These are phyloP conservation scores for Clarireedia monteithiana DNA, from an alignment of 2,329 filamentous ascomycete genomes.

Conservation along the genomic window DNA sequence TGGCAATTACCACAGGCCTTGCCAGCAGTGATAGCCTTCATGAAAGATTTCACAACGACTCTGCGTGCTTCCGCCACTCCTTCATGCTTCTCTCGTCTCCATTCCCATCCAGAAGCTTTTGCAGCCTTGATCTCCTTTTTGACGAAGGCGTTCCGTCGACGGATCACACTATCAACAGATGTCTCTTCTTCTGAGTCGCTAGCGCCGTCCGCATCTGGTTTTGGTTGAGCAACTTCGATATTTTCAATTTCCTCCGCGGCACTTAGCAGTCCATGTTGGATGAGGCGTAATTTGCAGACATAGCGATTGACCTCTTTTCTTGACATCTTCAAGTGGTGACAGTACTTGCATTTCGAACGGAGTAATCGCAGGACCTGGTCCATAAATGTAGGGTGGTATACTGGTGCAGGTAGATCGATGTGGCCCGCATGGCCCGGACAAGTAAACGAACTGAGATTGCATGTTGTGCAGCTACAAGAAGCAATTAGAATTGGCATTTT, in stretches of 20 bases:
- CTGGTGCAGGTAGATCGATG: conserved; percentile 85
- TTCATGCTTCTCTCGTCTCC: conserved; percentile 62
- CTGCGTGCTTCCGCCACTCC: conserved; percentile 71
- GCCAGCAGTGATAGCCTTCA: conserved; percentile 61
- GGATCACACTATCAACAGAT: conserved; percentile 40
- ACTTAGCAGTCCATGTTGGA: conserved; percentile 75
- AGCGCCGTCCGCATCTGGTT: conserved; percentile 17
- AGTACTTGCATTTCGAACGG: conserved; percentile 84
- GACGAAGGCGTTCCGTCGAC: conserved; percentile 59
- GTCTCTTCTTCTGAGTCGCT: conserved; percentile 30
- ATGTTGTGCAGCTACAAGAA: conserved; percentile 72
- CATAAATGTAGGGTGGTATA: conserved; percentile 96
- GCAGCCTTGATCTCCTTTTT: conserved; percentile 60
- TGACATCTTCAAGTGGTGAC: conserved; percentile 76
- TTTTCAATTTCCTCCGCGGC: conserved; percentile 47
- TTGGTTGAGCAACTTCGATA: conserved; percentile 23
- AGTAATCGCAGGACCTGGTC: conserved; percentile 83
- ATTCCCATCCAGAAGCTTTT: conserved; percentile 34
- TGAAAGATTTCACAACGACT: conserved; percentile 71
- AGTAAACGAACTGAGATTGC: conserved; percentile 69
- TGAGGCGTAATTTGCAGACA: conserved; percentile 73
- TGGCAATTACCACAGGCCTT: conserved; percentile 60
- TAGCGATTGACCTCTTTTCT: conserved; percentile 70
- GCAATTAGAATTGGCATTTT: neutral
- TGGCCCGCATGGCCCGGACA: conserved; percentile 94